Evolutionary conservation across 306 rosid genomes (phyloP).

Genomic region (Rosa rugosa): DNA sequence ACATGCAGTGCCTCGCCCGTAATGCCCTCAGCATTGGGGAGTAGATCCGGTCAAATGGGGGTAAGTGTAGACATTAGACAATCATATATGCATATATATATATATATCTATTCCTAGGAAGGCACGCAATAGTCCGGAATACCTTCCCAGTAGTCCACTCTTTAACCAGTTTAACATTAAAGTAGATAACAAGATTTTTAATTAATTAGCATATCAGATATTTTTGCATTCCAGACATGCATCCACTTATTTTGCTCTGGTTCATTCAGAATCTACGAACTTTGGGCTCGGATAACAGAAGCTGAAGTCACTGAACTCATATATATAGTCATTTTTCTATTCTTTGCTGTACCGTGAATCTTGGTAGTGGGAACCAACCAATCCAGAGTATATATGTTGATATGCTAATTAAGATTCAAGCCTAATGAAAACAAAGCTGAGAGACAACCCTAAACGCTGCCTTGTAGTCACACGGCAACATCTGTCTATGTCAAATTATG

Average conservation of each 20-base stretch:
- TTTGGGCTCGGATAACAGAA: not conserved
- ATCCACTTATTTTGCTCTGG: not conserved
- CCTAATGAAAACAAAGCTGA: not conserved
- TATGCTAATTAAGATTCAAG: constrained; percentile 7
- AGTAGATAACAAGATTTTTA: not conserved
- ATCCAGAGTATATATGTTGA: not conserved
- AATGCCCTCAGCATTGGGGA: no score
- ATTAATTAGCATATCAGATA: not conserved
- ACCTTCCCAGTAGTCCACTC: not conserved
- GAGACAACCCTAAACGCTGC: constrained; percentile 25
- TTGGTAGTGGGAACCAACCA: constrained; percentile 30
- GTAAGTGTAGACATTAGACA: no score
- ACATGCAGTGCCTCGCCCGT: no score
- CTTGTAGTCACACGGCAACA: constrained; percentile 40
- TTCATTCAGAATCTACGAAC: not conserved
- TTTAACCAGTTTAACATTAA: not conserved
- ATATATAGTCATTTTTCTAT: not conserved
- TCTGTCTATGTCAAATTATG: constrained; percentile 38
- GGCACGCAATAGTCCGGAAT: not conserved
- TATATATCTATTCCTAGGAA: not conserved
- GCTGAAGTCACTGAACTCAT: not conserved
- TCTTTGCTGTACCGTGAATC: constrained; percentile 32
- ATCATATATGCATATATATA: no score
- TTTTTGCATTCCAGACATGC: not conserved
- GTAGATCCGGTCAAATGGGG: no score